phyloP scores from a whole-genome alignment of 140 eudicot species.

The Oenanthe javanica region DNA sequence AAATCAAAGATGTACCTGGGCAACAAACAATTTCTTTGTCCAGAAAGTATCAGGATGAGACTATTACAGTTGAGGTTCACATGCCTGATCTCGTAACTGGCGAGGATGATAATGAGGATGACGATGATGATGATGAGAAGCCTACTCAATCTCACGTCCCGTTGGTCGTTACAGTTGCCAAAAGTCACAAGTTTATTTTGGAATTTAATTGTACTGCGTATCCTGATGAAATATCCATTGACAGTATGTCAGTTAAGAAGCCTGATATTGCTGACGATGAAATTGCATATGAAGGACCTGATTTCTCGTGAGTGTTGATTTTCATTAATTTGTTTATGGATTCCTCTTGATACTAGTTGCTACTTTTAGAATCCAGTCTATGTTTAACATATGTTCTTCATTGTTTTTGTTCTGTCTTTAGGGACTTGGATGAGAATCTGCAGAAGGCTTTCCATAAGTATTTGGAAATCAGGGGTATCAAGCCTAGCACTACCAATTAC shows the following conservation, averaged over 20 bases:
- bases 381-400: neutral
- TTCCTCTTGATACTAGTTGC: neutral
- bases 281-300: conserved; percentile 72
- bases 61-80: conserved; percentile 55
- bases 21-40: conserved; percentile 47
- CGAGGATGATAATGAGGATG: conserved; percentile 32
- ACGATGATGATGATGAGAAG: conserved; percentile 32
- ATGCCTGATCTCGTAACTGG: conserved; percentile 53
- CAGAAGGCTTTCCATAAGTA: conserved; percentile 95
- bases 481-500: conserved; percentile 60
- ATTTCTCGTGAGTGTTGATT: conserved; percentile 49
- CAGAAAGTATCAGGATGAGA: conserved; percentile 68
- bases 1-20: conserved; percentile 56
- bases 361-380: neutral
- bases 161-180: conserved; percentile 51
- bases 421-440: conserved; percentile 87
- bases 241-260: conserved; percentile 52
- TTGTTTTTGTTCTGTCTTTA: conserved; percentile 7
- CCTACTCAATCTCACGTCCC: conserved; percentile 36
- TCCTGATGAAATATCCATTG: conserved; percentile 62
- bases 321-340: neutral
- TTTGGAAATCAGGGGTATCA: conserved; percentile 81
- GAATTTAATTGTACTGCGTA: conserved; percentile 62
- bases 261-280: conserved; percentile 53
- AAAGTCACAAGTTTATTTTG: conserved; percentile 42